Percentiles rank a stretch among this genome's conserved stretches.
Conservation (phyloP, 345 rosid species). For the Nasturtium officinale region DNA sequence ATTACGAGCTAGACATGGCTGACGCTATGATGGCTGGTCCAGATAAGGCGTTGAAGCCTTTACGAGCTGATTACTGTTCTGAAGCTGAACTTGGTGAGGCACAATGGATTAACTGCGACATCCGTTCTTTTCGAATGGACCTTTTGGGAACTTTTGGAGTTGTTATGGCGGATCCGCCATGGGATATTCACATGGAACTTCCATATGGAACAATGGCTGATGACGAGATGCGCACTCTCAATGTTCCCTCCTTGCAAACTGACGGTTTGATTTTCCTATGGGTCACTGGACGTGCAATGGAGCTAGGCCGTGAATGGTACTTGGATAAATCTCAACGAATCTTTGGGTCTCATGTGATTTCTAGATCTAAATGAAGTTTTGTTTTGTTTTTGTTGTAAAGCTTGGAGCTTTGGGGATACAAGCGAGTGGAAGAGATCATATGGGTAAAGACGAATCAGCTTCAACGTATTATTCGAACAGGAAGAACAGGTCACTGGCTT, state of each 20-base stretch:
- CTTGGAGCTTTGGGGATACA: slow-evolving; percentile 98
- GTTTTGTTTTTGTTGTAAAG: slow-evolving; percentile 34
- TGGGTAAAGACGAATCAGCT: slow-evolving; percentile 97
- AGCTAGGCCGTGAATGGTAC: slow-evolving; percentile 99
- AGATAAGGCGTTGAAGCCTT: slow-evolving; percentile 74
- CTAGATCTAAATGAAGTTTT: neutral
- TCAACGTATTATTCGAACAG: slow-evolving; percentile 96
- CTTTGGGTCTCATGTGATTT: neutral
- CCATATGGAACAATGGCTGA: slow-evolving; percentile 99
- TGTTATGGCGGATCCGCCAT: slow-evolving; percentile 99
- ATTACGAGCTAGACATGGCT: slow-evolving; percentile 92
- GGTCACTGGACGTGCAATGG: slow-evolving; percentile 99
- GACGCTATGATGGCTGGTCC: slow-evolving; percentile 70
- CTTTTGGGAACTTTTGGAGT: slow-evolving; percentile 96
- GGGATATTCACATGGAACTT: slow-evolving; percentile 99
- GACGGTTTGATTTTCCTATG: slow-evolving; percentile 97
- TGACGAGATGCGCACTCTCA: slow-evolving; percentile 97
- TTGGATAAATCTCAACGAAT: neutral
- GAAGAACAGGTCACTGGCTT: slow-evolving; percentile 99
- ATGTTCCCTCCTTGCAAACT: slow-evolving; percentile 97
- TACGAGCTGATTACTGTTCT: slow-evolving; percentile 93
- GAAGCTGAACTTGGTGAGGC: slow-evolving; percentile 98
- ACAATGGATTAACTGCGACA: slow-evolving; percentile 97
- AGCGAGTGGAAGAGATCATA: slow-evolving; percentile 92
- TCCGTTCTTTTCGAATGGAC: slow-evolving; percentile 89